Base-by-base conservation (phyloP, 2,329 filamentous ascomycete genomes). In the Zasmidium cellare region DNA sequence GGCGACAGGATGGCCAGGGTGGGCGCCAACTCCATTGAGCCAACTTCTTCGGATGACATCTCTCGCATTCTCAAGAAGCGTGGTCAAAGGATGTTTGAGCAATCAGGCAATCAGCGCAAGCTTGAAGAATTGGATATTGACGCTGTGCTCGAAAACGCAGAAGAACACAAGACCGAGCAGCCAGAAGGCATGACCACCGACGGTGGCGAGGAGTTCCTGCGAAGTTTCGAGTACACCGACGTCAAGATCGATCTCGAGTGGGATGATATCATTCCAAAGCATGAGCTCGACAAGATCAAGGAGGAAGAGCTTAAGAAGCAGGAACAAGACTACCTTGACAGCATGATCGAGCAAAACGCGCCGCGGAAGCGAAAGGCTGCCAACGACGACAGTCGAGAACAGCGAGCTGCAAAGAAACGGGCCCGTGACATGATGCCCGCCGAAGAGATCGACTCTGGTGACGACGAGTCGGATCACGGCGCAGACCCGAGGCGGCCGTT, bases 21-120 rank as follows among this genome's bases (percentile, higher is more conserved):
- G 82, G 79, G 76, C 51, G 75, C 78, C 22, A 69, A 71, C 24
- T 75, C 81, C 35, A 88, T 88, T 55, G 92, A 96, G 67, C 92
- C 93, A 7, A 93, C 88, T 58, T 96, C 91, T 2, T 91, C 91
- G 0, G 93, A 96, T 64, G 94, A 97, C 70, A 97, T 97, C 65
- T 96, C 94, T 62, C 90, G 90, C 74, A 96, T 99, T 58, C 84
- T 99, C 70, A 97, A 97, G 79, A 92, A 93, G 76, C 89, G 94
- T 66, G 96, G 94, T n/a, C 94, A 97, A 72, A 96, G 94, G 76
- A 96, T 99, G 88, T 99, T 99, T 67, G 93, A 97, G 75, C 93
- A 97, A 74, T 94, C 90, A 11, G 91, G 91, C 58, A 99, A 99
- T 72, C 94, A 99, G 75, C 89, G 93, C 77, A 94, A 96, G 72